These are phyloP conservation scores for Venustampulla echinocandica DNA, from an alignment of 495 filamentous ascomycete genomes.

Conservation along the genomic window DNA sequence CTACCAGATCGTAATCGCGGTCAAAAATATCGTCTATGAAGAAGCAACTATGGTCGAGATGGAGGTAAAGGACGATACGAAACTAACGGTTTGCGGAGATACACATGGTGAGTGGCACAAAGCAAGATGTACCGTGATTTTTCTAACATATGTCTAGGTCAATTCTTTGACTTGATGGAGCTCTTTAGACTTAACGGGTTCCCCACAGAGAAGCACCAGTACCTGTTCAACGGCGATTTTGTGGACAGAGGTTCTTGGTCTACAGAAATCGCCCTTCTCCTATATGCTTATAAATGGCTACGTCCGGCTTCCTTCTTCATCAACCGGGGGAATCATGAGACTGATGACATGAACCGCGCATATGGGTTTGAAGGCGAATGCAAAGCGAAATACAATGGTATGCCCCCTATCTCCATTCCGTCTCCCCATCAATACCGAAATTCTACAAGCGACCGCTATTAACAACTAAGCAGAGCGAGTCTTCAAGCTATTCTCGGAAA, in stretches of 20 bases:
- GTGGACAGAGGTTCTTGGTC: conserved; percentile 98
- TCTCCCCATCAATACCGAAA: background rate
- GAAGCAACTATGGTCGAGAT: conserved; percentile 98
- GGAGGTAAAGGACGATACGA: conserved; percentile 63
- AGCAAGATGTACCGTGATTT: background rate
- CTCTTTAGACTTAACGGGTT: conserved; percentile 88
- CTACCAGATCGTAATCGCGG: conserved; percentile 87
- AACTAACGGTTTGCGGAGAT: conserved; percentile 92
- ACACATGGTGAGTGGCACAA: conserved; percentile 66
- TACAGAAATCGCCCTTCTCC: conserved; percentile 83
- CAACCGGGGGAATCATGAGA: conserved; percentile 98
- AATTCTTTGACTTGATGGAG: conserved; percentile 95
- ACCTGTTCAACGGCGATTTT: conserved; percentile 99
- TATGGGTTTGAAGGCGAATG: conserved; percentile 99
- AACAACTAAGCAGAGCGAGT: conserved; percentile 44
- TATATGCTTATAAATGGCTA: conserved; percentile 97
- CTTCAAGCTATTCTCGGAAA: conserved; percentile 98
- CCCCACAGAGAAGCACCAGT: conserved; percentile 75
- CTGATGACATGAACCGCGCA: conserved; percentile 98
- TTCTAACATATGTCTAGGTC: too few species aligned
- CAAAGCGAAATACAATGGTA: conserved; percentile 86
- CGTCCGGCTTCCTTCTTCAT: conserved; percentile 82
- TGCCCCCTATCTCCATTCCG: background rate
- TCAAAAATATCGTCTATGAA: conserved; percentile 78
- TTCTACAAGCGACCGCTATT: background rate